Evolutionary conservation across 2,329 filamentous ascomycete species (phyloP), one percentile per base, ranked within the genome.

Genomic region (Xylariomycetidae sp.): DNA sequence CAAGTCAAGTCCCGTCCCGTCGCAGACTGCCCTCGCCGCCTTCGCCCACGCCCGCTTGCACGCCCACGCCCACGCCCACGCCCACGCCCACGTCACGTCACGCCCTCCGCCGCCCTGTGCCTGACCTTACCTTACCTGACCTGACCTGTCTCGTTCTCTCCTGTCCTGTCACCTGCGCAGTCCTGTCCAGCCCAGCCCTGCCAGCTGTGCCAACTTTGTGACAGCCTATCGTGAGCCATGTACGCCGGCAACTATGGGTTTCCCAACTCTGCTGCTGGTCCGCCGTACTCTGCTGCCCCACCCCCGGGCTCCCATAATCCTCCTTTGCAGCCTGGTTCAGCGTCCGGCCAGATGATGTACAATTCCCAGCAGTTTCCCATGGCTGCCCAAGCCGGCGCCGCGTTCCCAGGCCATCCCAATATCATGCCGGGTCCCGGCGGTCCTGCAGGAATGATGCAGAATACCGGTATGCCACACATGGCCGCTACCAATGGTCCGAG

Each of bases 371-470:
- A 73, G 59, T 76, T 70, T 47, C 61, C 67, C 48, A 74, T 77
- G 70, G 61, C 59, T 34, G 59, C 64, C 36, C 72, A 74, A 52
- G 43, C 53, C 25, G 47, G 44, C 33, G 43, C 44, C 39, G 62
- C 60, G 42, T 76, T 74, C 47, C 63, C 63, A 31, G 65, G 65
- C 29, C 67, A 63, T 44, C 66, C 67, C 32, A 74, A 70, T 57
- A 74, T 77, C 70, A 74, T 74, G 65, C 59, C 63, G 31, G 65
- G 61, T 44, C 58, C 58, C 43, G n/a, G n/a, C n/a, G 69, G 67
- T 25, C 65, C 68, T 59, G 67, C 64, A 58, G 72, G 67, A 51
- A 78, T 80, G 74, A 79, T 80, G 75, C 75, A 73, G 60, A 76
- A 69, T 54, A 58, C 71, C 47, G 68, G 61, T 52, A 74, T 77